Percentiles rank a stretch among this genome's conserved stretches.
These are phyloP conservation scores for Asterophora parasitica DNA, from an alignment of 768 basidiomycete genomes.

Conservation along the genomic window DNA sequence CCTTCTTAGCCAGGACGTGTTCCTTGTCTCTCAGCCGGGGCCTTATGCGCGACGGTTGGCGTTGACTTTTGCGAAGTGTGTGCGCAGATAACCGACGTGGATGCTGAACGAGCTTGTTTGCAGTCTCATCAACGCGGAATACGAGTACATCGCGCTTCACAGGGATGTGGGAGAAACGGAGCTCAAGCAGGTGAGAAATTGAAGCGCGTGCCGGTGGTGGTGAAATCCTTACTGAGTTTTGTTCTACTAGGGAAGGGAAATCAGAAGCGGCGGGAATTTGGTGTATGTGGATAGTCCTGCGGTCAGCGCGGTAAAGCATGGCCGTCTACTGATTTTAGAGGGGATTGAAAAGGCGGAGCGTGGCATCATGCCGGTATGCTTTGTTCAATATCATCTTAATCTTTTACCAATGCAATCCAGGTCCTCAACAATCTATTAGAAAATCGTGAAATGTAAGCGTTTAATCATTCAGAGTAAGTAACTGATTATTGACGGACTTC, in stretches of 20 bases:
- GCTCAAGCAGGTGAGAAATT: slow-evolving; percentile 48
- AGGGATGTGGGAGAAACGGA: slow-evolving; percentile 71
- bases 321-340: slow-evolving; percentile 60
- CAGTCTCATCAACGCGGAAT: slow-evolving; percentile 61
- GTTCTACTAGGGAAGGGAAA: slow-evolving; percentile 50
- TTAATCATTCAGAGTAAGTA: slow-evolving; percentile 17
- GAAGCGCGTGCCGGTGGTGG: background rate
- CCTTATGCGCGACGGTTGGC: slow-evolving; percentile 61
- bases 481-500: background rate
- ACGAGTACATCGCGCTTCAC: slow-evolving; percentile 64
- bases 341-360: slow-evolving; percentile 71
- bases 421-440: slow-evolving; percentile 65
- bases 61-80: slow-evolving; percentile 57
- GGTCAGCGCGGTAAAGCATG: slow-evolving; percentile 61
- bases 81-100: background rate
- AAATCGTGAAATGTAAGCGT: slow-evolving; percentile 60
- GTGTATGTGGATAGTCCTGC: slow-evolving; percentile 67
- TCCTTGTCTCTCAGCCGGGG: slow-evolving; percentile 61
- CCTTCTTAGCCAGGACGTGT: slow-evolving; percentile 62
- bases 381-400: background rate
- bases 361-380: slow-evolving; percentile 63
- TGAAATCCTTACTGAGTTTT: background rate
- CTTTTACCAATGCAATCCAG: slow-evolving; percentile 18
- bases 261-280: slow-evolving; percentile 53
- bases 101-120: background rate